phyloP scores from a whole-genome alignment of 2,329 filamentous ascomycete species.

The Bimuria novae-zelandiae region DNA sequence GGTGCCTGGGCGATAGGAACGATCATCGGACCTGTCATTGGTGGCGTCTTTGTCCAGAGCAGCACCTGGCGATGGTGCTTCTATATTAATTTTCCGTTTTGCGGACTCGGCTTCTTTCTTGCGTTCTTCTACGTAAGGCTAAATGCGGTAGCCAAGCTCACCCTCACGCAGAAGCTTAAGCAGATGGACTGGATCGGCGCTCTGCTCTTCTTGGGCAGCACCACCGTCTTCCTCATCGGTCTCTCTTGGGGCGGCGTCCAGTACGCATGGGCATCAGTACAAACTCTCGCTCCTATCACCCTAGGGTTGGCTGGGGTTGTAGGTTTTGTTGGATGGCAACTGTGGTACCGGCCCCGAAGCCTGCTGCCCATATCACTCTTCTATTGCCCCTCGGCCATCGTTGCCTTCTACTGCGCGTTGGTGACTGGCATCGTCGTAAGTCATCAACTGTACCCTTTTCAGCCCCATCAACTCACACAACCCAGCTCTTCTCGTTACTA shows the following conservation, averaged over 20 bases:
- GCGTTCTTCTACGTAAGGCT: conserved; percentile 28
- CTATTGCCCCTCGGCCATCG: conserved; percentile 38
- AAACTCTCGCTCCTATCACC: conserved; percentile 47
- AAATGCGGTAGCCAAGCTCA: conserved; percentile 24
- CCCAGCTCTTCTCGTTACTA: conserved; percentile 48
- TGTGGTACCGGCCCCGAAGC: conserved; percentile 37
- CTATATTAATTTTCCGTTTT: conserved; percentile 65
- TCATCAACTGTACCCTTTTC: not conserved
- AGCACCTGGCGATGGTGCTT: conserved; percentile 67
- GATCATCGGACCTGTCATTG: conserved; percentile 53
- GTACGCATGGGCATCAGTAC: conserved; percentile 46
- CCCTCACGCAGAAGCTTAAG: conserved; percentile 28
- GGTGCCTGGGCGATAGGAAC: conserved; percentile 59
- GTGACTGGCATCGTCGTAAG: conserved; percentile 52
- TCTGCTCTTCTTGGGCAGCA: conserved; percentile 45
- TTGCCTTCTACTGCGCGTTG: conserved; percentile 49
- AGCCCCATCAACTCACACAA: not conserved
- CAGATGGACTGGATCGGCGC: conserved; percentile 51
- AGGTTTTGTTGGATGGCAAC: conserved; percentile 45
- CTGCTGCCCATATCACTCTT: conserved; percentile 48
- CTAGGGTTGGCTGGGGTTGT: conserved; percentile 40
- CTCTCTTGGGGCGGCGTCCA: conserved; percentile 51
- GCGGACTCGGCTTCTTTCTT: conserved; percentile 32
- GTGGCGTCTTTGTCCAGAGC: conserved; percentile 59
- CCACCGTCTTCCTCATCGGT: conserved; percentile 48